phyloP scores from a whole-genome alignment of 2,329 filamentous ascomycete genomes.

The Colletotrichum musae region DNA sequence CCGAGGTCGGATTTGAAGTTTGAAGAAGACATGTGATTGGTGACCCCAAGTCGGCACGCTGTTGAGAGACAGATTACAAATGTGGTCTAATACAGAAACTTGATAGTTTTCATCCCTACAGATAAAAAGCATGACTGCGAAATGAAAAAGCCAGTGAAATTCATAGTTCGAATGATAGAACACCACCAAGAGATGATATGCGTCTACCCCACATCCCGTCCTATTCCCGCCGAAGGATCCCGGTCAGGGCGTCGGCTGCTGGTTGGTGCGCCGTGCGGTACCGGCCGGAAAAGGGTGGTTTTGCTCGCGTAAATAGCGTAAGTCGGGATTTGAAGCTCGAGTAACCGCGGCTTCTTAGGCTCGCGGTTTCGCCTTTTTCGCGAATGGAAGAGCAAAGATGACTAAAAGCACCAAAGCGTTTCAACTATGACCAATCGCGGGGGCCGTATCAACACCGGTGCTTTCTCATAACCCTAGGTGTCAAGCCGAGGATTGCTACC shows the following conservation, averaged over 20 bases:
- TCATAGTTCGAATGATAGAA: not conserved
- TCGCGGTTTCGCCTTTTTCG: not conserved
- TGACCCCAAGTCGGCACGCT: too few relatives aligned
- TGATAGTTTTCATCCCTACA: too few relatives aligned
- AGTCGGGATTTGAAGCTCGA: constrained; percentile 4
- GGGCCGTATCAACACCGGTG: constrained; percentile 7
- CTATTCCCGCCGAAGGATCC: constrained; percentile 24
- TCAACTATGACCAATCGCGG: constrained; percentile 1
- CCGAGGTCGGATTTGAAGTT: too few relatives aligned
- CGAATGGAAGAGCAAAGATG: not conserved
- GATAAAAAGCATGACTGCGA: too few relatives aligned
- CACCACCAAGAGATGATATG: too few relatives aligned
- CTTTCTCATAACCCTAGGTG: not conserved
- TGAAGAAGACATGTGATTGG: too few relatives aligned
- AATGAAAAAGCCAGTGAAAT: too few relatives aligned
- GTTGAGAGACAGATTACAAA: too few relatives aligned
- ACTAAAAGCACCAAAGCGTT: not conserved
- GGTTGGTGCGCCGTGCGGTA: constrained; percentile 32
- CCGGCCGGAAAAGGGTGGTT: constrained; percentile 16
- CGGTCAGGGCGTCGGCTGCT: constrained; percentile 23
- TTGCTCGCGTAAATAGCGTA: not conserved
- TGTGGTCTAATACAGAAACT: too few relatives aligned
- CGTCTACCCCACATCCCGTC: constrained; percentile 1
- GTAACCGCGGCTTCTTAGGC: not conserved
- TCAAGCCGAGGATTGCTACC: not conserved